phyloP scores from a whole-genome alignment of 1,284 basidiomycete genomes.

The Ceratobasidium theobromae region DNA sequence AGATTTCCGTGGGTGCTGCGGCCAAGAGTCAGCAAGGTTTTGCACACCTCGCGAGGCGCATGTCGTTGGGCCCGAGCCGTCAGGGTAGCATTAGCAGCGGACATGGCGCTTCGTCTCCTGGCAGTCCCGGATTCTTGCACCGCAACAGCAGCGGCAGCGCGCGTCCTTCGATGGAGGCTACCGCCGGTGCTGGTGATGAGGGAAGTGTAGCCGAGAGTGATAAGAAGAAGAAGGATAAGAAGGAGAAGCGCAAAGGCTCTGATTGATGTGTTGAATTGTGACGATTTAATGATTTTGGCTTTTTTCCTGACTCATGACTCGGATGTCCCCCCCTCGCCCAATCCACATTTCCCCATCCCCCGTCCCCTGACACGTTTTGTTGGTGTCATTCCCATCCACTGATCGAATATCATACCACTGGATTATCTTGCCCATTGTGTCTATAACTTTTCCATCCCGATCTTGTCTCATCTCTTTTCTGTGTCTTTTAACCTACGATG shows the following conservation, averaged over 20 bases:
- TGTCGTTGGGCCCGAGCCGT: slow-evolving; percentile 13
- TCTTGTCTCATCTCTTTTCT: too few species aligned
- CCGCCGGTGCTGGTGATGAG: background rate
- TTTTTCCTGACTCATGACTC: background rate
- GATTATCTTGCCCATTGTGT: too few species aligned
- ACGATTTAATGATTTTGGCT: background rate
- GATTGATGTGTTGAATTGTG: background rate
- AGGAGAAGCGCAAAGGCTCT: slow-evolving; percentile 23
- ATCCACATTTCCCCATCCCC: too few species aligned
- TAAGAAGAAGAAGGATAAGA: slow-evolving; percentile 31
- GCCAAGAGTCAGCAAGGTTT: slow-evolving; percentile 20
- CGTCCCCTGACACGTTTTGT: background rate
- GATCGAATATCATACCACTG: too few species aligned
- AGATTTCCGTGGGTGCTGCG: slow-evolving; percentile 11
- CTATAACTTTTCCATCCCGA: too few species aligned
- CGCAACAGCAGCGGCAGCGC: slow-evolving; percentile 2
- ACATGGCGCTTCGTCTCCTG: background rate
- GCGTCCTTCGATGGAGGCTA: background rate
- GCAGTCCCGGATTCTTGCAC: slow-evolving; percentile 5
- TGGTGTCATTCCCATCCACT: too few species aligned
- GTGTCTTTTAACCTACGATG: too few species aligned
- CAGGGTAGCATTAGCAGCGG: slow-evolving; percentile 3
- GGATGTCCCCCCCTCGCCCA: too few species aligned
- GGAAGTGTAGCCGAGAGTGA: slow-evolving; percentile 19
- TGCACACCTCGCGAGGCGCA: slow-evolving; percentile 4